Evolutionary conservation across 116 monocot species (phyloP).

Genomic region (Thalassia testudinum): DNA sequence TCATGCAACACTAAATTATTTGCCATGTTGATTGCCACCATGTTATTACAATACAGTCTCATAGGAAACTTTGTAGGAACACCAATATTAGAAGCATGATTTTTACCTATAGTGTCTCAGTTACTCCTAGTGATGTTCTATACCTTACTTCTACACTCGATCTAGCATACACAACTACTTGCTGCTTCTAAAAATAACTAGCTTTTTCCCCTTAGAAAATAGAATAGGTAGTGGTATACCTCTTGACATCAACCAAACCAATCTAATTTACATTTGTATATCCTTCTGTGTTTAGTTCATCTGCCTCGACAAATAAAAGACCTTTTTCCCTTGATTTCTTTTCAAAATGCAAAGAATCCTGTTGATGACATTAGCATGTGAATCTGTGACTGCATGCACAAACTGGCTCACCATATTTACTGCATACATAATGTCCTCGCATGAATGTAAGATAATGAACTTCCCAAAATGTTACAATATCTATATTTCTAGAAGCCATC

Average conservation of each 20-base stretch:
- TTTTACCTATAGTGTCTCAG: background rate
- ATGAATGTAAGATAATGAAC: background rate
- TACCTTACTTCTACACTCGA: background rate
- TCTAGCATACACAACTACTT: background rate
- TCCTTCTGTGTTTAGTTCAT: background rate
- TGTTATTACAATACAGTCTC: background rate
- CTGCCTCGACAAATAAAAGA: background rate
- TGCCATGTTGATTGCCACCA: background rate
- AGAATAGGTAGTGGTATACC: background rate
- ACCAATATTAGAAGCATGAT: background rate
- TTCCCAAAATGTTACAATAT: too few species aligned
- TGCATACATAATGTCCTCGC: background rate
- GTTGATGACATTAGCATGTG: background rate
- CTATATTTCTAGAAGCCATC: too few species aligned
- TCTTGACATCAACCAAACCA: background rate
- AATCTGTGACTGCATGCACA: background rate
- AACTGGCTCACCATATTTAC: background rate
- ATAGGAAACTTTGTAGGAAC: background rate
- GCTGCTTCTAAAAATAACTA: background rate
- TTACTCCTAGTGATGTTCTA: background rate
- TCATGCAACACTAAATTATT: background rate
- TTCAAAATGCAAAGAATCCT: background rate
- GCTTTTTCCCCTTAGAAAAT: background rate
- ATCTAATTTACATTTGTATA: background rate
- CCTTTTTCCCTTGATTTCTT: background rate